Evolutionary conservation across 805 yeast species (phyloP), one percentile per base, ranked within the genome.

Genomic region (Yarrowia sp.): DNA sequence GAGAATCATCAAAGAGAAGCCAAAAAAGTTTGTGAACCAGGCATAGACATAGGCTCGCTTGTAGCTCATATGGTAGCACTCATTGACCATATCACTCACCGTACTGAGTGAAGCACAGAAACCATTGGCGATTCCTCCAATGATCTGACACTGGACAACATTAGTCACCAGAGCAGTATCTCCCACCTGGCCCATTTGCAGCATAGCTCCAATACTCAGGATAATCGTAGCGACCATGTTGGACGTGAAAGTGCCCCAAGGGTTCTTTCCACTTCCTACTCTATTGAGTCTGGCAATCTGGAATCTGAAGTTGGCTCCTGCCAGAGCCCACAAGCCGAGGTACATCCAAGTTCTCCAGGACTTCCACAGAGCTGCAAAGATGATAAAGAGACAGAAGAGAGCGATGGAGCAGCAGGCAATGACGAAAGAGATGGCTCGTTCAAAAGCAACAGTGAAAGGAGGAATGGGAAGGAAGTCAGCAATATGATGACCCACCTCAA

Each of bases 341-440:
- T 50, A 50, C 57, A 50, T 50, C 57, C 57, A 50, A 2, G 43
- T 8, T 50, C 57, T 13, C 57, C 57, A 50, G 43, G 43, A 36
- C 17, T 50, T 50, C 57, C 57, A 50, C 14, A 50, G 43, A 4
- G 43, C 57, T 11, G 57, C 57, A 18, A 50, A 50, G 15, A 50
- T 36, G 43, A 50, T 50, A 6, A 50, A 50, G 8, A 50, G 42
- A n/a, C 57, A 50, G 35, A 50, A 50, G 6, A 50, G 43, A 5
- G 57, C 57, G 14, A 50, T 50, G 13, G 57, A 50, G 35, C 57
- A 50, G 57, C 57, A 50, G 13, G 9, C 57, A 17, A 50, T 50
- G 43, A 50, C 43, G 8, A 50, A 35, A 14, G 43, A 36, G 1
- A 50, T 8, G 1, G 57, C 57, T 18, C 43, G 18, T 13, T 50